Evolutionary conservation across 257 asterid species (phyloP), one percentile per base, ranked within the genome.

Genomic region (Pogostemon cablin): DNA sequence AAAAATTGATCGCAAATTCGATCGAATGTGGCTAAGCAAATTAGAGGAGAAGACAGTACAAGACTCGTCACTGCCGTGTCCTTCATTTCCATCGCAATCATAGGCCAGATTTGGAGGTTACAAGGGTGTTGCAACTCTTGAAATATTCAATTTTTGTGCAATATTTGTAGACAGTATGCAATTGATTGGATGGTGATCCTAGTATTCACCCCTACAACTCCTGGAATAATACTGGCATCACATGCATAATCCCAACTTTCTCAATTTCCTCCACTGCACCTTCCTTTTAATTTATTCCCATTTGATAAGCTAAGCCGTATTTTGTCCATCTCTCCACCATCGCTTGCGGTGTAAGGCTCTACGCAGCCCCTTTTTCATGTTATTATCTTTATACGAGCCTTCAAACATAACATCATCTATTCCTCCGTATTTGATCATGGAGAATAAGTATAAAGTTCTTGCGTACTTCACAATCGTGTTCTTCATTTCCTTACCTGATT

Each of bases 241-340:
- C 92, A 86, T 37, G 91, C 98, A 71, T 82, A 90, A 32, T 93
- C 98, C 96, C 96, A 93, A 54, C 91, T 87, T 87, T 93, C 96
- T 3, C 98, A 97, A 55, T 87, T 88, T 54, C 73, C 87, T 93
- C 97, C 9, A 93, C 96, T 0, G 91, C 97, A 0, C 97, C 87
- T 0, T 75, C 93, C 9, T 67, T 75, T 37, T 85, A 81, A 12
- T 10, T 73, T 38, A 6, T 62, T 46, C 92, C 98, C 96, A 93
- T 93, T 68, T 93, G 98, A 76, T 93, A 97, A 1, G 98, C 97
- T 1, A 96, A 88, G 41, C 78, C 40, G 57, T 90, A 93, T 0
- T 85, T 88, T 0, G 88, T 80, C 85, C 93, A 93, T 0, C 85
- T 66, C 83, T 81, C 66, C 4, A 69, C 89, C 48, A 82, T 0